phyloP scores from a whole-genome alignment of 1,284 basidiomycete species.

The Cryptococcus sp. region DNA sequence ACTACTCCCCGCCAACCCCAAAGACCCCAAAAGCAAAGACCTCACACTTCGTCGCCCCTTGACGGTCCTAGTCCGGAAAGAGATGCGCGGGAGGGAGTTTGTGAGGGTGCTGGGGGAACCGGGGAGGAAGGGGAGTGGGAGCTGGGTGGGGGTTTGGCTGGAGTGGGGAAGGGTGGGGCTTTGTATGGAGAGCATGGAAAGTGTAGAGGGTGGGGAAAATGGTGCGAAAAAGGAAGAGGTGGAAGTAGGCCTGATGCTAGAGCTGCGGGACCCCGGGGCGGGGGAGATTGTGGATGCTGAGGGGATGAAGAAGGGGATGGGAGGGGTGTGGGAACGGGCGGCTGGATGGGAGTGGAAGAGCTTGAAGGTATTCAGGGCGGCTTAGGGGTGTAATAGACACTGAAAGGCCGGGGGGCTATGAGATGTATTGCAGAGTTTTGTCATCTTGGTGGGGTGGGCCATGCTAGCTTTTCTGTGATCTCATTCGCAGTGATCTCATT shows the following conservation, averaged over 20 bases:
- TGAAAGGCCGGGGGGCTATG: no score
- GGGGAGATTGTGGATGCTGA: constrained; percentile 26
- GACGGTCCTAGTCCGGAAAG: no score
- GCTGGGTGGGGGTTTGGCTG: constrained; percentile 49
- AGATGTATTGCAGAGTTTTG: no score
- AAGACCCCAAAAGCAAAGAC: constrained; percentile 7
- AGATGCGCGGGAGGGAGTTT: constrained; percentile 62
- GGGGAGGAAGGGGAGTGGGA: constrained; percentile 72
- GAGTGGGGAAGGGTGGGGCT: constrained; percentile 72
- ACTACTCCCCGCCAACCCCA: constrained; percentile 30
- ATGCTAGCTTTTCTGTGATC: no score
- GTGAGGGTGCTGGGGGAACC: constrained; percentile 74
- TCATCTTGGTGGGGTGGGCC: no score
- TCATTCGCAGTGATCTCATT: no score
- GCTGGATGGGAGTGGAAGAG: constrained; percentile 43
- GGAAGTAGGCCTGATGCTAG: constrained; percentile 39
- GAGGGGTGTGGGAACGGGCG: constrained; percentile 47
- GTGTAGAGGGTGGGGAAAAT: constrained; percentile 29
- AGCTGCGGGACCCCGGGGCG: constrained; percentile 37
- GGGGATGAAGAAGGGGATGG: constrained; percentile 35
- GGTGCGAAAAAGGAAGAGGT: constrained; percentile 8
- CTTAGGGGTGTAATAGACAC: background rate
- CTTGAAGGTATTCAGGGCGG: constrained; percentile 39
- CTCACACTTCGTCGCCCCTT: no score
- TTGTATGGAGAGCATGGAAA: constrained; percentile 72